Base-by-base conservation (phyloP, 176 grass and related monocot genomes). In the Musa schizocarpa region DNA sequence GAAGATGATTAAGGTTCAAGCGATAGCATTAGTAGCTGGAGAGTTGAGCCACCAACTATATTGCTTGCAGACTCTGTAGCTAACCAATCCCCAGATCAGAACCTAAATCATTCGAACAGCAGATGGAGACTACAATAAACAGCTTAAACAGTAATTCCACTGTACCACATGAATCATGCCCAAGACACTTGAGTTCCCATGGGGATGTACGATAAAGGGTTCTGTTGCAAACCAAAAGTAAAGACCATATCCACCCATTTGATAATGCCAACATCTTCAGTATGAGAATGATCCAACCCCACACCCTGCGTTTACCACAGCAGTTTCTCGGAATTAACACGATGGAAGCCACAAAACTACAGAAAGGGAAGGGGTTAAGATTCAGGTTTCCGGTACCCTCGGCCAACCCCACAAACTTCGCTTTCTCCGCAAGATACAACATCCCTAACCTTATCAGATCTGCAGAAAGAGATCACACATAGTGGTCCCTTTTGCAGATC, bases 401-500 rank as follows among this genome's bases (percentile, higher is more conserved):
- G 17, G 43, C 19, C 48, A 70, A 51, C 68, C 68, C 68, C 68
- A 70, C 68, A 14, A 10, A 70, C 68, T 70, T 69, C 1, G 63
- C 63, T 27, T 65, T 51, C 43, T 21, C 68, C 14, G 16, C 43
- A 24, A 48, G 14, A 69, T 48, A 12, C 68, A 51, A n/a, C 7
- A 20, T 16, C 13, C 25, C 14, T 49, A 70, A 43, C 25, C 68
- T 70, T 20, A 50, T 70, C 34, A 52, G 68, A 50, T 70, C 68
- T 70, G 63, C 9, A 13, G 22, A 65, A 25, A 25, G 9, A 65
- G 23, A 65, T 24, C 21, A 26, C 23, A 26, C 23, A 4, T 26
- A 20, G 23, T 65, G 63, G 63, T 65, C 63, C 63, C 63, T 0
- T 26, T 13, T 10, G 22, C 24, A 9, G 19, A 9, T 63, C 27